Conservation (phyloP, 2,329 filamentous ascomycete genomes). For the Remersonia thermophila region DNA sequence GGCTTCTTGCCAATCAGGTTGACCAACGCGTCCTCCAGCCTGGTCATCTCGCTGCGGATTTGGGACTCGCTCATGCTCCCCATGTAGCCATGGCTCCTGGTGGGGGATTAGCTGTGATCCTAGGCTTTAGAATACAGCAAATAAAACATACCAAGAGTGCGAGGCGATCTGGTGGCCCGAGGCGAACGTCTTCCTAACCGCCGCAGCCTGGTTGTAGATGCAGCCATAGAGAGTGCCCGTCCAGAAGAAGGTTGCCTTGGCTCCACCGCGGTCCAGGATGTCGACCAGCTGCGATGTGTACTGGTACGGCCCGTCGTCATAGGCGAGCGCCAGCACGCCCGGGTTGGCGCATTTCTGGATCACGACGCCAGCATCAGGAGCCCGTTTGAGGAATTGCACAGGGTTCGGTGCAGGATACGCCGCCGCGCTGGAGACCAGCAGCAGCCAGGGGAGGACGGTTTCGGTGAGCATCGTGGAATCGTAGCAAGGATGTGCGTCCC, state of each 20-base stretch:
- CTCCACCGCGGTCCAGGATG: constrained; percentile 33
- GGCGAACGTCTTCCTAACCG: constrained; percentile 40
- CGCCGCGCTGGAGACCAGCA: constrained; percentile 9
- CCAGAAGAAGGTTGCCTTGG: constrained; percentile 43
- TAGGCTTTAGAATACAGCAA: neutral
- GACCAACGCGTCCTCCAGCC: constrained; percentile 37
- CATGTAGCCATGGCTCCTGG: constrained; percentile 36
- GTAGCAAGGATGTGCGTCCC: too few species aligned
- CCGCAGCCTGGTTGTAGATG: constrained; percentile 36
- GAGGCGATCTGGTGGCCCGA: constrained; percentile 42
- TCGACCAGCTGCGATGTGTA: constrained; percentile 39
- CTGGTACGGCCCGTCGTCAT: constrained; percentile 40
- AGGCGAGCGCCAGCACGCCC: constrained; percentile 37
- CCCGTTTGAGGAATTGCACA: constrained; percentile 29
- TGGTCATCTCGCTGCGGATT: constrained; percentile 36
- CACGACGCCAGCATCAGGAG: constrained; percentile 29
- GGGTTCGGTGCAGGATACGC: constrained; percentile 20
- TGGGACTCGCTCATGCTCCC: constrained; percentile 26
- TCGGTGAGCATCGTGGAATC: constrained; percentile 10
- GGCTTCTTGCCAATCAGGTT: constrained; percentile 38
- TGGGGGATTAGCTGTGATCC: neutral
- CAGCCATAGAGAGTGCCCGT: constrained; percentile 39
- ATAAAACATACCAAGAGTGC: constrained; percentile 34
- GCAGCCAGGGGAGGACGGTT: constrained; percentile 10
- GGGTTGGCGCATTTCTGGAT: constrained; percentile 33